Evolutionary conservation across 345 rosid genomes (phyloP).

Genomic region (Viola odorata): DNA sequence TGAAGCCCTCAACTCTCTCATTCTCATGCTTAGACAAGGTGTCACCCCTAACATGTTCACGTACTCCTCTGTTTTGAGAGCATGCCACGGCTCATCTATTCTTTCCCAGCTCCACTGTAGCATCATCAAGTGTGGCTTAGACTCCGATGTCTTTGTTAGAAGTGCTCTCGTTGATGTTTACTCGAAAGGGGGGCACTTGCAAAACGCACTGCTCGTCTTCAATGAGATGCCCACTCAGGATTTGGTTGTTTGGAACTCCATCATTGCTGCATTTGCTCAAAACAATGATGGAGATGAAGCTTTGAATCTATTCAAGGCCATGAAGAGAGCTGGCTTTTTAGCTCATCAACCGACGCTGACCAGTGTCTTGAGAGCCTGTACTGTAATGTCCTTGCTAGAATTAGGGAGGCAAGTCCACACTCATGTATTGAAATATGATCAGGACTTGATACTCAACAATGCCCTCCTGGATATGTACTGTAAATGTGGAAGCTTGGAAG

Average conservation of each 20-base stretch:
- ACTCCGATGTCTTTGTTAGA: slow-evolving; percentile 59
- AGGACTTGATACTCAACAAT: slow-evolving; percentile 57
- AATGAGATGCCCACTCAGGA: slow-evolving; percentile 53
- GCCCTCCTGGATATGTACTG: slow-evolving; percentile 76
- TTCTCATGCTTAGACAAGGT: slow-evolving; percentile 50
- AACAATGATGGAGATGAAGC: slow-evolving; percentile 50
- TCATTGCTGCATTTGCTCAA: slow-evolving; percentile 71
- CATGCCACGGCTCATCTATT: slow-evolving; percentile 33
- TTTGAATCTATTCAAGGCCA: slow-evolving; percentile 46
- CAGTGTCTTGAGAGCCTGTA: slow-evolving; percentile 63
- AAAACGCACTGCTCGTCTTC: slow-evolving; percentile 39
- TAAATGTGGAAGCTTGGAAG: slow-evolving; percentile 63
- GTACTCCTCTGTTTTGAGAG: slow-evolving; percentile 56
- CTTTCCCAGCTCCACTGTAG: slow-evolving; percentile 51
- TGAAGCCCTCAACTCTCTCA: slow-evolving; percentile 28
- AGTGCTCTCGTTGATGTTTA: slow-evolving; percentile 64
- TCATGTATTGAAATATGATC: slow-evolving; percentile 53
- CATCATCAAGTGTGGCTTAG: slow-evolving; percentile 51
- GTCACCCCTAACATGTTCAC: slow-evolving; percentile 59
- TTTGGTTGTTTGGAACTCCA: slow-evolving; percentile 71
- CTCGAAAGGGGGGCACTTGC: slow-evolving; percentile 48
- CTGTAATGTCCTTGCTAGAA: slow-evolving; percentile 51
- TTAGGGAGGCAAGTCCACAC: slow-evolving; percentile 69
- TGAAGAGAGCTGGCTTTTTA: slow-evolving; percentile 53
- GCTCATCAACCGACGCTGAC: slow-evolving; percentile 54